Base-by-base conservation (phyloP, 352 stramenopile genomes). In the Pythium sp. region DNA sequence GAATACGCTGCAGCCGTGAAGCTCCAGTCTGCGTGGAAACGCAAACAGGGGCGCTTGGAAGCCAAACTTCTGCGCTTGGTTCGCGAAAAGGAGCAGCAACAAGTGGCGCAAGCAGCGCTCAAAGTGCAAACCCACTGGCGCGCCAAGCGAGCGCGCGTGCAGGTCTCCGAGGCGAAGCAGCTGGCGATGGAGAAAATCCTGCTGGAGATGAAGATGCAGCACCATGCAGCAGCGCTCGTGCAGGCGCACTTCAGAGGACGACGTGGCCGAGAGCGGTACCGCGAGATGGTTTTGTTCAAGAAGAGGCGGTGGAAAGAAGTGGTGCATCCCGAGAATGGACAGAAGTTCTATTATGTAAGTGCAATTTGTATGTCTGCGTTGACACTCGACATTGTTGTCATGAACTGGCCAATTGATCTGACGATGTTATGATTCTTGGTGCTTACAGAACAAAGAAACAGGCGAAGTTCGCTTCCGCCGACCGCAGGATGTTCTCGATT, bases 251-350 rank as follows among this genome's bases (percentile, higher is more conserved):
- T 83, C 65, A 76, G 90, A 53, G 92, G 93, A 32, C 79, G 80
- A 20, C 71, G 80, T 11, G 91, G 90, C 0, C 80, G 94, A 5
- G 74, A 85, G 62, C 74, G 72, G 38, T 93, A 93, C 55, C 77
- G 69, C 15, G 67, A 80, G 54, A 79, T 75, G 18, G 71, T 82
- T 15, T 36, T 88, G 43, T 69, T 84, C 57, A 91, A 93, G 64
- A 91, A 94, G 64, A 78, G 84, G 46, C 79, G 90, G 26, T 98
- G 95, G 95, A 98, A 98, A 77, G 75, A 92, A 66, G 86, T 98
- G 41, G 74, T 84, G 53, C 88, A 95, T 22, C 78, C 87, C 5
- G 86, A 97, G 55, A 87, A 77, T 20, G 80, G 79, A 5, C 76
- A 83, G 15, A 72, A 68, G 18, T 98, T 98, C 68, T 98, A 97